Conservation (phyloP, 2,329 filamentous ascomycete species). For the Grosmannia clavigera region DNA sequence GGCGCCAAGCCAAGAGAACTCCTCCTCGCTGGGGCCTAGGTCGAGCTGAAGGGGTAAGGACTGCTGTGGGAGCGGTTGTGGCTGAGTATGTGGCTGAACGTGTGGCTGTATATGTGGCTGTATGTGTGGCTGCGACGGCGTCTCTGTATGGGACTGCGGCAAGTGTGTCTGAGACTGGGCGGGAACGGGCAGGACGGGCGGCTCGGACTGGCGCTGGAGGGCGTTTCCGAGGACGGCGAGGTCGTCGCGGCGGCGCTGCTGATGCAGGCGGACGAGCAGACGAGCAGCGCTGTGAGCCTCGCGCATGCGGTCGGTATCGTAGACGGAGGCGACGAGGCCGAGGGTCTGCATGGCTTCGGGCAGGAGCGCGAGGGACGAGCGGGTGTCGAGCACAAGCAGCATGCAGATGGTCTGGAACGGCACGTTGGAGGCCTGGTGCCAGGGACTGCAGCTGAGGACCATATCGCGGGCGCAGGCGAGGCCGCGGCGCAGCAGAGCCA, state of each 20-base stretch:
- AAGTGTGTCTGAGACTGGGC: no score
- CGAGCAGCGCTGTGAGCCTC: slow-evolving; percentile 43
- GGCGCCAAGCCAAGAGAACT: slow-evolving; percentile 29
- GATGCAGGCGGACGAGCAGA: slow-evolving; percentile 38
- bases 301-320: slow-evolving; percentile 33
- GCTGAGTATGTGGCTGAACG: not conserved
- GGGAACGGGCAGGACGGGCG: no score
- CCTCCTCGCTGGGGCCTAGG: slow-evolving; percentile 17
- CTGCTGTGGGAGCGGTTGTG: not conserved
- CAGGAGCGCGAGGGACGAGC: slow-evolving; percentile 33
- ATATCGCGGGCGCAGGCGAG: slow-evolving; percentile 35
- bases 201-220: slow-evolving; percentile 11
- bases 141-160: not conserved
- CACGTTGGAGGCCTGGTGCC: slow-evolving; percentile 48
- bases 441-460: slow-evolving; percentile 31
- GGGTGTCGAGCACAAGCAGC: slow-evolving; percentile 40
- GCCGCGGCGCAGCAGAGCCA: slow-evolving; percentile 30
- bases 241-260: slow-evolving; percentile 34
- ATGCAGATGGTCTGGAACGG: slow-evolving; percentile 47
- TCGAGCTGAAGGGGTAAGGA: not conserved
- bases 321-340: slow-evolving; percentile 26
- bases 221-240: slow-evolving; percentile 23
- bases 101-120: not conserved
- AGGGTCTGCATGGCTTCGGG: slow-evolving; percentile 37
- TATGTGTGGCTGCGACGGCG: slow-evolving; percentile 11